Evolutionary conservation across 352 stramenopile genomes (phyloP).

Genomic region (Aphanomyces astaci): DNA sequence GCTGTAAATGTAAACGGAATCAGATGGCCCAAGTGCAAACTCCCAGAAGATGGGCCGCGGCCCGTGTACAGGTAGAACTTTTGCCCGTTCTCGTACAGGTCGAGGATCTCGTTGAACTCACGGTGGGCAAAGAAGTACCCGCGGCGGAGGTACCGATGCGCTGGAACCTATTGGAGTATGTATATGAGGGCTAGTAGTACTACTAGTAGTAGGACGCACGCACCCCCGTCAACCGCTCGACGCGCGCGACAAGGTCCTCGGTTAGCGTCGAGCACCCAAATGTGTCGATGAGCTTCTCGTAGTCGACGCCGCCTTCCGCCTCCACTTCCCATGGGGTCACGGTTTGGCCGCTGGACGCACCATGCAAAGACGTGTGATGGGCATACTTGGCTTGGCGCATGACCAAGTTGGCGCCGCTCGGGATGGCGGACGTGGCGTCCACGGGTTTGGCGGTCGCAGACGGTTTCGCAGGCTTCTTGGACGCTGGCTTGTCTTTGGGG

Average conservation of each 20-base stretch:
- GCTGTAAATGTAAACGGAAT: constrained; percentile 99
- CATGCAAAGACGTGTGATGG: constrained; percentile 46
- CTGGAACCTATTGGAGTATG: constrained; percentile 21
- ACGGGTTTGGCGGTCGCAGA: constrained; percentile 62
- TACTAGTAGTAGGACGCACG: constrained; percentile 27
- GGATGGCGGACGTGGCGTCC: constrained; percentile 46
- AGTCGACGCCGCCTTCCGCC: constrained; percentile 96
- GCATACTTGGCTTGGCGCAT: constrained; percentile 69
- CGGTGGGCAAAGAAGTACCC: constrained; percentile 99
- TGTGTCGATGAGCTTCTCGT: constrained; percentile 97
- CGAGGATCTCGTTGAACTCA: constrained; percentile 94
- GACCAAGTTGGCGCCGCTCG: constrained; percentile 47
- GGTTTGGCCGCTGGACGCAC: constrained; percentile 55
- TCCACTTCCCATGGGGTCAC: constrained; percentile 92
- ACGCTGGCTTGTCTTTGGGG: constrained; percentile 33
- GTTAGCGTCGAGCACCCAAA: constrained; percentile 97
- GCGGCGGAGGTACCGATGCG: constrained; percentile 96
- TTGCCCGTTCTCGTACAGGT: constrained; percentile 92
- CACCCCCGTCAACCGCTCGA: constrained; percentile 93
- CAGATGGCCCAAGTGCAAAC: constrained; percentile 99
- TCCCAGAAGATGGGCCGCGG: constrained; percentile 92
- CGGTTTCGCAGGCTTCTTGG: constrained; percentile 46
- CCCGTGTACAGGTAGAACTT: constrained; percentile 99
- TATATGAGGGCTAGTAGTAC: too few relatives aligned
- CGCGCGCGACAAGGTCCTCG: constrained; percentile 86